Base-by-base conservation (phyloP, 2,329 filamentous ascomycete genomes). In the Phialophora macrospora region DNA sequence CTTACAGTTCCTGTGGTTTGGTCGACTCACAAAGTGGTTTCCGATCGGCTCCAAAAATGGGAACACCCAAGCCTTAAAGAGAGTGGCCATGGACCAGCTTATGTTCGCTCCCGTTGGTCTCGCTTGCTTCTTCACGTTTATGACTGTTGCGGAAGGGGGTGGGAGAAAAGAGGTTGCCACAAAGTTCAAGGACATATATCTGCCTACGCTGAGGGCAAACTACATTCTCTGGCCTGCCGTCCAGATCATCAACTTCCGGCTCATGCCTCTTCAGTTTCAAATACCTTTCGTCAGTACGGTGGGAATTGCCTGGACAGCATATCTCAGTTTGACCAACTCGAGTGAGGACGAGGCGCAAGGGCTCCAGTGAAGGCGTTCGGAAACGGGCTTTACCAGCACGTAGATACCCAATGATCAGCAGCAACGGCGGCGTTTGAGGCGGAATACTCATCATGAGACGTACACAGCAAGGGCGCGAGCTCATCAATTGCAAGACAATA, bases 261-360 rank as follows among this genome's bases (percentile, higher is more conserved):
- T 98, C 72, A 92, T 99, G 83, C 95, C 95, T 14, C 89, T 98
- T 60, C 93, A 96, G 76, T 96, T 95, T 78, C 95, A 99, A 79
- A 90, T 99, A 79, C 94, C 94, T 0, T 98, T 99, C 76, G 94
- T 97, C 8, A 97, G 94, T 17, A 96, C 92, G 8, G 81, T 99
- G 63, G 94, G 94, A 84, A 98, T 98, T 73, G 93, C 93, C 38
- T 98, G 94, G 95, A 98, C 95, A 11, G 94, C 93, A 22, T 99
- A 97, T 78, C 87, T 99, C 11, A 97, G 93, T 2, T 85, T 99
- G 59, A 91, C 90, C 68, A 98, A 98, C 80, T 89, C 93, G 4
- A 84, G 92, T 2, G 92, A 96, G 66, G 90, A 94, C 60, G 83
- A 82, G 14, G 62, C 51, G 12, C 58, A 60, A 54, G 46, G 26